phyloP scores from a whole-genome alignment of 2,329 filamentous ascomycete genomes.

The Rasamsonia emersonii region DNA sequence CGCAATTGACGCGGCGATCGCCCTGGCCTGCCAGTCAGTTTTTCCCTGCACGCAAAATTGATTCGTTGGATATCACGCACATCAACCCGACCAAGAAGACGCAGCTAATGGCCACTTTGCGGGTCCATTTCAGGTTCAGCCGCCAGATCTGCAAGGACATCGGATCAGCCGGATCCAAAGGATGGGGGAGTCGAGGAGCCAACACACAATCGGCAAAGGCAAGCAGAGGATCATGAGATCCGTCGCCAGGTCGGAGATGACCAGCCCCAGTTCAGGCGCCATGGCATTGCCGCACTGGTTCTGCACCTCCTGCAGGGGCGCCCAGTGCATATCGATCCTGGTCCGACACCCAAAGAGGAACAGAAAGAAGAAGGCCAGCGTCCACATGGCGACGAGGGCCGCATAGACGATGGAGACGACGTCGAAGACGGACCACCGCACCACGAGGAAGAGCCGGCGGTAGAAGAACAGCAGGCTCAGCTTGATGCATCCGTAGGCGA shows the following conservation, averaged over 20 bases:
- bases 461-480: constrained; percentile 4
- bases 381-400: not conserved
- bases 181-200: too few relatives aligned
- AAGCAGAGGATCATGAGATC: constrained; percentile 3
- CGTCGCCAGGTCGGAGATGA: constrained; percentile 1
- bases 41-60: not conserved
- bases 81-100: constrained; percentile 1
- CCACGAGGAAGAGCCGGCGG: constrained; percentile 1
- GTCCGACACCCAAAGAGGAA: not conserved
- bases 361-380: constrained; percentile 2
- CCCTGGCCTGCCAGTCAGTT: too few relatives aligned
- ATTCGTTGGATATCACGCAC: not conserved
- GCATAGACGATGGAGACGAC: not conserved
- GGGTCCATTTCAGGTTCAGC: not conserved
- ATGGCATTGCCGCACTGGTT: too few relatives aligned
- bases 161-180: too few relatives aligned
- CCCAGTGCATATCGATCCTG: constrained; percentile 1
- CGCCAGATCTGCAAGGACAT: constrained; percentile 4
- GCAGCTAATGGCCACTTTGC: constrained; percentile 2
- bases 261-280: too few relatives aligned
- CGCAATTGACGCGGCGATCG: constrained; percentile 4
- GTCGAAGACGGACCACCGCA: not conserved
- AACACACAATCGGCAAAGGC: constrained; percentile 1
- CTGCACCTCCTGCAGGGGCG: too few relatives aligned
- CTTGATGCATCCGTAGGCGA: constrained; percentile 1